These are phyloP conservation scores for Bertia moriformis DNA, from an alignment of 2,329 filamentous ascomycete species.

Conservation along the genomic window DNA sequence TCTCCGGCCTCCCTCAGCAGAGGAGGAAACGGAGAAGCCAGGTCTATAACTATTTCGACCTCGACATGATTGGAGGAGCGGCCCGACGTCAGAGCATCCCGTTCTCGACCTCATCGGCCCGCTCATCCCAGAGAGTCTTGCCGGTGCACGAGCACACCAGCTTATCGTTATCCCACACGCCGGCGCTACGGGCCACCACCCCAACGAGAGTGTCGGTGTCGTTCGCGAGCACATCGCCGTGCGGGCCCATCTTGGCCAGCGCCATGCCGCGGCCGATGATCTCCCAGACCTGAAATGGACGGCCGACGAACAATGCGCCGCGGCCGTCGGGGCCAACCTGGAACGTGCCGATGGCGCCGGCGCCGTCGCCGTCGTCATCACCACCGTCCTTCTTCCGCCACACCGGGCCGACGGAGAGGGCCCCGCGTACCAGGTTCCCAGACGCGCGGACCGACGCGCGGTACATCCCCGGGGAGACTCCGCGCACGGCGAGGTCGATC, in stretches of 20 bases:
- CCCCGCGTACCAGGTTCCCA: conserved; percentile 74
- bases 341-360: conserved; percentile 60
- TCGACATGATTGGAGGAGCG: too few relatives aligned
- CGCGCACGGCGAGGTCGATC: conserved; percentile 53
- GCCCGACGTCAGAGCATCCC: conserved; percentile 84
- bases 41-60: too few relatives aligned
- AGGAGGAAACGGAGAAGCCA: too few relatives aligned
- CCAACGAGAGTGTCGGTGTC: conserved; percentile 78
- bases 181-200: conserved; percentile 85
- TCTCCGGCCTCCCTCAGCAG: too few relatives aligned
- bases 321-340: conserved; percentile 62
- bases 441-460: conserved; percentile 64
- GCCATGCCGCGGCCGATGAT: conserved; percentile 88
- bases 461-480: conserved; percentile 49
- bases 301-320: conserved; percentile 69
- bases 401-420: conserved; percentile 64
- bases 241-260: conserved; percentile 57
- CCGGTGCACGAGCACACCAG: conserved; percentile 94
- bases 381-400: conserved; percentile 61
- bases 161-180: conserved; percentile 97
- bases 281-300: conserved; percentile 80
- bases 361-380: conserved; percentile 15
- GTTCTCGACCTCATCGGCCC: conserved; percentile 73
- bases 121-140: conserved; percentile 96
- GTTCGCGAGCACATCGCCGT: conserved; percentile 52